phyloP scores from a whole-genome alignment of 2,329 filamentous ascomycete genomes.

The Magnaporthiopsis rhizophila region DNA sequence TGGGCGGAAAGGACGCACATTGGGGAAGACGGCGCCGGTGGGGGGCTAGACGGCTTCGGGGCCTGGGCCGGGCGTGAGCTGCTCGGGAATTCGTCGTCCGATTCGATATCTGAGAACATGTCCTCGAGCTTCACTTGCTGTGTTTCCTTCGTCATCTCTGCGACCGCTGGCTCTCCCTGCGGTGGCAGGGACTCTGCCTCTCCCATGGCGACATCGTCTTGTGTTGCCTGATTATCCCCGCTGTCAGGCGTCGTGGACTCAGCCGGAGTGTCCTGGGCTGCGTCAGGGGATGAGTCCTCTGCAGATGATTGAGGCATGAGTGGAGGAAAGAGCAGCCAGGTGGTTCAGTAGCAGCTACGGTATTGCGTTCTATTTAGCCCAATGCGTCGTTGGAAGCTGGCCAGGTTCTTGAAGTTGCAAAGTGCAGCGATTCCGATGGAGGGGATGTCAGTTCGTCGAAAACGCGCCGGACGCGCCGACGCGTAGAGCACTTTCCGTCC shows the following conservation, averaged over 20 bases:
- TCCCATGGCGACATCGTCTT: conserved; percentile 34
- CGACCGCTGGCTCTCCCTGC: neutral
- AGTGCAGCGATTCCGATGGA: neutral
- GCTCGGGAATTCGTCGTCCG: conserved; percentile 54
- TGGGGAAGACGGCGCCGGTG: conserved; percentile 32
- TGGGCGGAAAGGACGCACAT: conserved; percentile 9
- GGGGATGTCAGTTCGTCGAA: neutral
- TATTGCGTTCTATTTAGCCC: neutral
- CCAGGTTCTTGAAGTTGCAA: neutral
- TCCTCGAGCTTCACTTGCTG: conserved; percentile 49
- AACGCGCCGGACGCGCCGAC: conserved; percentile 13
- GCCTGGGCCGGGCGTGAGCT: conserved; percentile 18
- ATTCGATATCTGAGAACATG: conserved; percentile 49
- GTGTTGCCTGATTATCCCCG: conserved; percentile 21
- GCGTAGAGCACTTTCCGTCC: conserved; percentile 10
- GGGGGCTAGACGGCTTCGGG: conserved; percentile 32
- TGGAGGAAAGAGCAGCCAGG: neutral
- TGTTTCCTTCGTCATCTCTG: conserved; percentile 19
- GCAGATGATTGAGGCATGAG: conserved; percentile 39
- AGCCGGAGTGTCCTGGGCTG: conserved; percentile 16
- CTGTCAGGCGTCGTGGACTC: conserved; percentile 16
- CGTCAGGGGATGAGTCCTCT: conserved; percentile 15
- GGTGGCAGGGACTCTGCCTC: conserved; percentile 20
- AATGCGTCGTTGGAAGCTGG: neutral
- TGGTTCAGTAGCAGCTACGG: neutral